Conservation (phyloP, 2,329 filamentous ascomycete species). For the Colletotrichum kahawae region DNA sequence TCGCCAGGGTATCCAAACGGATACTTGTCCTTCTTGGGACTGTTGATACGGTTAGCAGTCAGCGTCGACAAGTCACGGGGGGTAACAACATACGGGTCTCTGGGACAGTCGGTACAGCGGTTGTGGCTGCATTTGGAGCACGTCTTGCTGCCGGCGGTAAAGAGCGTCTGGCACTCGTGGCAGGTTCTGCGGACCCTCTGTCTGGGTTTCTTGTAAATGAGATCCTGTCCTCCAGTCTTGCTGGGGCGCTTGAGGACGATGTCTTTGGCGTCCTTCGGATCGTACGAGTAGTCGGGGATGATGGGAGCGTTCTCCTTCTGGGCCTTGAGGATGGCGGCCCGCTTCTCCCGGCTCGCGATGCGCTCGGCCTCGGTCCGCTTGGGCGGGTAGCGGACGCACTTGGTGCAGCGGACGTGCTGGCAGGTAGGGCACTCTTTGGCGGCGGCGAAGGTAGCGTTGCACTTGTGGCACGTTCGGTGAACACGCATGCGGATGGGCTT, state of each 20-base stretch:
- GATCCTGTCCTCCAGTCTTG: constrained; percentile 70
- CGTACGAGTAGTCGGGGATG: constrained; percentile 53
- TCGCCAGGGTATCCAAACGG: constrained; percentile 75
- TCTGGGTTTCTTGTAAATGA: constrained; percentile 73
- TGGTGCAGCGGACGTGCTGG: constrained; percentile 79
- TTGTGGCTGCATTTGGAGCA: constrained; percentile 74
- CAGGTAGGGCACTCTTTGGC: constrained; percentile 79
- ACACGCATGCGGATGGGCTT: constrained; percentile 81
- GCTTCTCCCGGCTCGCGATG: constrained; percentile 56
- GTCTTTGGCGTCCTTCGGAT: constrained; percentile 47
- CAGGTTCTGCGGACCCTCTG: constrained; percentile 79
- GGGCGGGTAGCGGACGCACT: constrained; percentile 77
- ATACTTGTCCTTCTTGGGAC: constrained; percentile 71
- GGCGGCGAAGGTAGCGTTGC: constrained; percentile 74
- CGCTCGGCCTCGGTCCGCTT: constrained; percentile 64
- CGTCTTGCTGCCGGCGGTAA: constrained; percentile 61
- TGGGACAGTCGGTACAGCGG: constrained; percentile 80
- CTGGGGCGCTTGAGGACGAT: constrained; percentile 66
- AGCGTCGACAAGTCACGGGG: not conserved
- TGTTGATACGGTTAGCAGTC: constrained; percentile 31
- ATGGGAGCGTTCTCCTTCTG: constrained; percentile 62
- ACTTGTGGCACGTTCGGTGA: constrained; percentile 81
- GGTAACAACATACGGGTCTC: constrained; percentile 72
- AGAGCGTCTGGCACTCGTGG: constrained; percentile 73
- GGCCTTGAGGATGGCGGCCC: constrained; percentile 56